phyloP scores from a whole-genome alignment of 371 early-diverging fungal genomes.

The Apophysomyces ossiformis region DNA sequence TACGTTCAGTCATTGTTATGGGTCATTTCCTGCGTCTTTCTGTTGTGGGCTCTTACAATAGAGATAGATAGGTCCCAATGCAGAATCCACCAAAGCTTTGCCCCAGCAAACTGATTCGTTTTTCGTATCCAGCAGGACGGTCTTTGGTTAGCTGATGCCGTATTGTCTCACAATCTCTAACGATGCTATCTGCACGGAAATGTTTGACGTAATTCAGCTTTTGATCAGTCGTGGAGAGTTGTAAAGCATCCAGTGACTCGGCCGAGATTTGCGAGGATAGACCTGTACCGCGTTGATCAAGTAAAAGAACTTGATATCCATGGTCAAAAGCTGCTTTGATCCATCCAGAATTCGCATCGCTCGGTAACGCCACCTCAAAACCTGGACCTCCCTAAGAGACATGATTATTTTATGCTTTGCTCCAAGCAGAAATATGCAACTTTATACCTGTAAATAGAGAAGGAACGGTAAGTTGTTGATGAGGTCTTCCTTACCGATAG shows the following conservation, averaged over 20 bases:
- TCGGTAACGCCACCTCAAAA: constrained; percentile 57
- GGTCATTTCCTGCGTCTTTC: not conserved
- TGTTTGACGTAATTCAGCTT: constrained; percentile 66
- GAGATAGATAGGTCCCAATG: constrained; percentile 71
- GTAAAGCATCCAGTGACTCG: constrained; percentile 44
- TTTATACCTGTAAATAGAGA: constrained; percentile 61
- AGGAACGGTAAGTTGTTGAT: constrained; percentile 60
- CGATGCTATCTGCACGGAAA: constrained; percentile 78
- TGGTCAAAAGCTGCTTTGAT: constrained; percentile 63
- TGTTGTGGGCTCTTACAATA: constrained; percentile 56
- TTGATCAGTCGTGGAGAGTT: constrained; percentile 50
- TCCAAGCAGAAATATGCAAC: not conserved
- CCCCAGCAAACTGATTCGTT: constrained; percentile 56
- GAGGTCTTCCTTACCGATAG: constrained; percentile 46
- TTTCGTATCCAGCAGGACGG: constrained; percentile 28
- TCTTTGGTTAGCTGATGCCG: constrained; percentile 56
- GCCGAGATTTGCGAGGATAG: constrained; percentile 66
- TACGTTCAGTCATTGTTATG: too few species aligned
- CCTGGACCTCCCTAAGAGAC: constrained; percentile 62
- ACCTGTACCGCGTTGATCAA: constrained; percentile 81
- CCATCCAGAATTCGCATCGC: constrained; percentile 63
- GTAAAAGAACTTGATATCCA: constrained; percentile 69
- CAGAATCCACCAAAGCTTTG: constrained; percentile 82
- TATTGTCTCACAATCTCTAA: constrained; percentile 72
- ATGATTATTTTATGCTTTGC: not conserved